These are phyloP conservation scores for Blastocystis sp. DNA, from an alignment of 352 stramenopile species.

Conservation along the genomic window DNA sequence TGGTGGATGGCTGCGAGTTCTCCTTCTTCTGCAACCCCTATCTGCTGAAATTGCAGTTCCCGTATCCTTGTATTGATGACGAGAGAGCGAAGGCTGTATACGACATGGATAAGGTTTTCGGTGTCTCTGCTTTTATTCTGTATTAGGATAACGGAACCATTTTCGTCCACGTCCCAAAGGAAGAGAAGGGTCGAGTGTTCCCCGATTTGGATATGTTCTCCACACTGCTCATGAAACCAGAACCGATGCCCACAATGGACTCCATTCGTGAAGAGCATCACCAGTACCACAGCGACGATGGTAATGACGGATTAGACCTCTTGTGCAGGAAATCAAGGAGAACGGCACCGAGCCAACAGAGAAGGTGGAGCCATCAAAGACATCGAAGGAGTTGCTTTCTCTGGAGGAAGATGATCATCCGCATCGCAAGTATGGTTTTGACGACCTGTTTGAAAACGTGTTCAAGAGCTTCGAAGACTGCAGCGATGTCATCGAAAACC, in stretches of 20 bases:
- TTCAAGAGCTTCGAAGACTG: conserved; percentile 86
- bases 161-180: conserved; percentile 84
- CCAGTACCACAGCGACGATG: neutral
- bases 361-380: neutral
- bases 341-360: neutral
- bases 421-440: conserved; percentile 89
- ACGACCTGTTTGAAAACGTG: conserved; percentile 86
- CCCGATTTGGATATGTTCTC: conserved; percentile 87
- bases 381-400: conserved; percentile 53
- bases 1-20: conserved; percentile 84
- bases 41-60: conserved; percentile 90
- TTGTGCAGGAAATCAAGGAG: conserved; percentile 40
- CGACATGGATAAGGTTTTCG: conserved; percentile 80
- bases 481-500: conserved; percentile 87
- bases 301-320: conserved; percentile 15
- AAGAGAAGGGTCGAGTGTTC: conserved; percentile 82
- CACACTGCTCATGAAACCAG: conserved; percentile 76
- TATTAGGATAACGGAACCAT: conserved; percentile 86
- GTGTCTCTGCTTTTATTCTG: neutral
- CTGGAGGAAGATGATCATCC: conserved; percentile 70
- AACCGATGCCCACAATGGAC: neutral
- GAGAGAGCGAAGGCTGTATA: conserved; percentile 85
- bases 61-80: conserved; percentile 81
- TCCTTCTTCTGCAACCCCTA: conserved; percentile 94
- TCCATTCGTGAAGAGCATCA: neutral